Percentiles rank a stretch among this genome's conserved stretches.
These are phyloP conservation scores for Colletotrichum camelliae DNA, from an alignment of 2,329 filamentous ascomycete genomes.

Conservation along the genomic window DNA sequence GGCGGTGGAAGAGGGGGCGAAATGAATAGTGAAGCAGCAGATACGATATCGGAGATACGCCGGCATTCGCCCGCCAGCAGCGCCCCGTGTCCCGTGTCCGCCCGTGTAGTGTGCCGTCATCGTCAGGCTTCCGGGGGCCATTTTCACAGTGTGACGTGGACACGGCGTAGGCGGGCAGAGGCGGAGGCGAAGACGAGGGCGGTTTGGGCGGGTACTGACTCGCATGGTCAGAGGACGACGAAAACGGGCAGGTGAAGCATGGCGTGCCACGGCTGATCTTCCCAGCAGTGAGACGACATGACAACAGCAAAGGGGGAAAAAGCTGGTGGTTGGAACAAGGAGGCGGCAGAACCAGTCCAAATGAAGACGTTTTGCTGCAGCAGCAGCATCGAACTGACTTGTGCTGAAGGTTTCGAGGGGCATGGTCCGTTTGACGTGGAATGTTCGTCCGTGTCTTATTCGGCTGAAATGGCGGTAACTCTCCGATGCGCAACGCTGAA, in stretches of 20 bases:
- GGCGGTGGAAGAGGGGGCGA: not conserved
- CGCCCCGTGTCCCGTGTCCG: not conserved
- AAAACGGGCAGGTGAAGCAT: slow-evolving; percentile 12
- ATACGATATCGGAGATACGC: slow-evolving; percentile 25
- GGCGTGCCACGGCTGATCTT: not conserved
- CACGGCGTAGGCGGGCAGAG: not conserved
- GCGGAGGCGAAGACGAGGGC: not conserved
- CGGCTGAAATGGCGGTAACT: slow-evolving; percentile 8
- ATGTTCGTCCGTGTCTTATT: slow-evolving; percentile 13
- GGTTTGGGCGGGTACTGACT: not conserved
- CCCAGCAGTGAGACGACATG: not conserved
- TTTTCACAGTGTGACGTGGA: slow-evolving; percentile 7
- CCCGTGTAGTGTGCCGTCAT: not conserved
- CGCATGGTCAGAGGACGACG: slow-evolving; percentile 8
- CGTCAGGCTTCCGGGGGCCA: not conserved
- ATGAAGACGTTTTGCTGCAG: not conserved
- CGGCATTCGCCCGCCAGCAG: not conserved
- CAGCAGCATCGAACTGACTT: not conserved
- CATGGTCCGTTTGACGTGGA: not conserved
- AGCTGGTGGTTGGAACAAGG: not conserved
- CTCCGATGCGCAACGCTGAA: not conserved
- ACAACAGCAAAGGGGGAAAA: not conserved
- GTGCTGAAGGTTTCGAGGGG: not conserved
- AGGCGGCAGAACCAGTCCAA: not conserved
- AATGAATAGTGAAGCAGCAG: not conserved